Conservation (phyloP, 306 rosid species). For the Lathyrus aphaca region DNA sequence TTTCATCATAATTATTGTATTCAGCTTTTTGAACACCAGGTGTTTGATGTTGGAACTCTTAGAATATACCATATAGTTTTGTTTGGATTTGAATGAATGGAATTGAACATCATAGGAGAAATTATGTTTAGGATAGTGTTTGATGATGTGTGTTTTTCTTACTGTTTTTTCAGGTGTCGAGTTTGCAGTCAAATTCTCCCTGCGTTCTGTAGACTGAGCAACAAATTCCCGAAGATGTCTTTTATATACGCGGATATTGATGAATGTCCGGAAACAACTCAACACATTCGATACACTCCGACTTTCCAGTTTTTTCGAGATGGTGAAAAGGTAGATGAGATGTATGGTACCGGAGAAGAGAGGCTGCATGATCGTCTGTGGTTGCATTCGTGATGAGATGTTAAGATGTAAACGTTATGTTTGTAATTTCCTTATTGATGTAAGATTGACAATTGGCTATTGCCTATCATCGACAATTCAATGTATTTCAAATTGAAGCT, state of each 20-base stretch:
- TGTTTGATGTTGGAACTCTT: conserved; percentile 44
- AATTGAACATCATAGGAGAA: background rate
- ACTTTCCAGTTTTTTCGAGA: conserved; percentile 75
- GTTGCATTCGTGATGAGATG: conserved; percentile 45
- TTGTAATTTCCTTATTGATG: conserved; percentile 31
- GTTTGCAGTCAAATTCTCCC: conserved; percentile 85
- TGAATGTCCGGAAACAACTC: conserved; percentile 90
- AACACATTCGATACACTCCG: conserved; percentile 78
- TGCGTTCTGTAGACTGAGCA: conserved; percentile 68
- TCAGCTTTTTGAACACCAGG: conserved; percentile 35
- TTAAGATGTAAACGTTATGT: conserved; percentile 8
- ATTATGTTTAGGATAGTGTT: background rate
- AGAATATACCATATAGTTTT: background rate
- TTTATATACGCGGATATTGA: conserved; percentile 83
- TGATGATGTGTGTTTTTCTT: background rate
- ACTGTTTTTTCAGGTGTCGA: conserved; percentile 65
- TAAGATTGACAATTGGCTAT: conserved; percentile 5
- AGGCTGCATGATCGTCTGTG: conserved; percentile 54
- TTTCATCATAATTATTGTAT: background rate
- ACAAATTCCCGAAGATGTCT: conserved; percentile 67
- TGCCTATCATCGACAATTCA: conserved; percentile 13
- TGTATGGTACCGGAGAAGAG: conserved; percentile 52
- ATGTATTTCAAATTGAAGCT: background rate
- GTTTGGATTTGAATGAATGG: conserved; percentile 6
- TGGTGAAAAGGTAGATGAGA: conserved; percentile 83